These are phyloP conservation scores for Metarhizium brunneum DNA, from an alignment of 2,329 filamentous ascomycete species.

Conservation along the genomic window DNA sequence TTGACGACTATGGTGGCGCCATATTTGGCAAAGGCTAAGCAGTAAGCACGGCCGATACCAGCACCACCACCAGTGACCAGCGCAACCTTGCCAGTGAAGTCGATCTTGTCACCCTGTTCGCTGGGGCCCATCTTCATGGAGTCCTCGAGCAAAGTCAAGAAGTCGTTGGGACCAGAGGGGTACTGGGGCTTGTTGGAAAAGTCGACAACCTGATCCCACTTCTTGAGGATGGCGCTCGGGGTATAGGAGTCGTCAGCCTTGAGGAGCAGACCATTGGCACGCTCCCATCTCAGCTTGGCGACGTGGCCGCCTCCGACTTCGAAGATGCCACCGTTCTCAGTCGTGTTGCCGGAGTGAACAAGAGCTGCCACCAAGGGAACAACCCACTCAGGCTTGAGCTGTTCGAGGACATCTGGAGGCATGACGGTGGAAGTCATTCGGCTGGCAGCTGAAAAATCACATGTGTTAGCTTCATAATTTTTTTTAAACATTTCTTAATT, in stretches of 20 bases:
- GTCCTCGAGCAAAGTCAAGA: constrained; percentile 75
- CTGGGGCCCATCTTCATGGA: constrained; percentile 69
- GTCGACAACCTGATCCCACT: constrained; percentile 82
- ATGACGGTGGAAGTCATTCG: constrained; percentile 94
- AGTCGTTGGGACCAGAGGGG: constrained; percentile 78
- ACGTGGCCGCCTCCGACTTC: constrained; percentile 89
- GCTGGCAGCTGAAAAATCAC: constrained; percentile 57
- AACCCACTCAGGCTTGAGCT: constrained; percentile 87
- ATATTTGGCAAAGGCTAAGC: constrained; percentile 74
- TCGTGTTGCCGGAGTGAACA: constrained; percentile 73
- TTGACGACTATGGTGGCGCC: constrained; percentile 88
- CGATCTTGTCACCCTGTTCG: constrained; percentile 61
- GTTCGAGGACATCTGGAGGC: constrained; percentile 83
- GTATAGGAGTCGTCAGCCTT: constrained; percentile 86
- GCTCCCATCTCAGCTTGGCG: constrained; percentile 92
- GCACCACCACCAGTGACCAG: constrained; percentile 82
- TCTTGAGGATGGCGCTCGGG: constrained; percentile 75
- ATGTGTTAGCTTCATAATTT: background rate
- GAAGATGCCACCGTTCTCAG: constrained; percentile 82
- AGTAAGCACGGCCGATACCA: constrained; percentile 86
- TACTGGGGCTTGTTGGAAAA: constrained; percentile 68
- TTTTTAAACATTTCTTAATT: no score
- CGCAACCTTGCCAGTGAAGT: constrained; percentile 78
- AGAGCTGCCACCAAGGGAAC: constrained; percentile 86
- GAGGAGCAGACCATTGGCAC: constrained; percentile 77